Percentiles rank a stretch among this genome's conserved stretches.
Conservation (phyloP, 371 early-diverging fungal genomes). For the Mucor piriformis region DNA sequence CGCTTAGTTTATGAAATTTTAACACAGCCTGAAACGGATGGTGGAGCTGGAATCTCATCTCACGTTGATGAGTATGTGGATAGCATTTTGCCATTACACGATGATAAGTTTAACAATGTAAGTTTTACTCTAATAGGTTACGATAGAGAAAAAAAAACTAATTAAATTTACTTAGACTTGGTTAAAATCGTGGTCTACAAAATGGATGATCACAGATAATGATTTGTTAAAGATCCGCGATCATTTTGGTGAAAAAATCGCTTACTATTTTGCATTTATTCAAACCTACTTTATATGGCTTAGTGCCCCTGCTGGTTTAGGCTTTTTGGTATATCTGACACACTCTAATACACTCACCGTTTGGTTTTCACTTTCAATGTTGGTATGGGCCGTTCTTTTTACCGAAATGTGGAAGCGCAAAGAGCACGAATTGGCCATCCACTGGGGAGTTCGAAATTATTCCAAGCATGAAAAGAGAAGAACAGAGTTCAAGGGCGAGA, state of each 20-base stretch:
- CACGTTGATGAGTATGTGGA: conserved; percentile 62
- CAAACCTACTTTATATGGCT: conserved; percentile 84
- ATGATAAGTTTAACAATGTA: conserved; percentile 75
- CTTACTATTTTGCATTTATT: conserved; percentile 90
- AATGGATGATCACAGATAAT: conserved; percentile 70
- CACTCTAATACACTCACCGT: conserved; percentile 58
- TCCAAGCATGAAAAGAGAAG: conserved; percentile 66
- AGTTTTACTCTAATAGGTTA: background rate
- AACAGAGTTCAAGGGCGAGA: conserved; percentile 71
- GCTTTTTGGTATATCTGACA: conserved; percentile 61
- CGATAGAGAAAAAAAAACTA: background rate
- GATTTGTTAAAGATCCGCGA: conserved; percentile 73
- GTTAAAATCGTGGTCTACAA: conserved; percentile 78
- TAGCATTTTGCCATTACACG: conserved; percentile 79
- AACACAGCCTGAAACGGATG: conserved; percentile 64
- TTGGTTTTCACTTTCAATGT: conserved; percentile 65
- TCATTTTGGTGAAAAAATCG: conserved; percentile 89
- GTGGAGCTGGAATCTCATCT: conserved; percentile 72
- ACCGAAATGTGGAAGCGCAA: conserved; percentile 82
- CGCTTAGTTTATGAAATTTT: conserved; percentile 75
- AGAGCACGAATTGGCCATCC: conserved; percentile 68
- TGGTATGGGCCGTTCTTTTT: conserved; percentile 75
- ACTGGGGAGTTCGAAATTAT: conserved; percentile 78
- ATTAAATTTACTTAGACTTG: conserved; percentile 55
- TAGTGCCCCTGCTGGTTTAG: conserved; percentile 65